Evolutionary conservation across 2,329 filamentous ascomycete genomes (phyloP).

Genomic region (Fusarium humuli): DNA sequence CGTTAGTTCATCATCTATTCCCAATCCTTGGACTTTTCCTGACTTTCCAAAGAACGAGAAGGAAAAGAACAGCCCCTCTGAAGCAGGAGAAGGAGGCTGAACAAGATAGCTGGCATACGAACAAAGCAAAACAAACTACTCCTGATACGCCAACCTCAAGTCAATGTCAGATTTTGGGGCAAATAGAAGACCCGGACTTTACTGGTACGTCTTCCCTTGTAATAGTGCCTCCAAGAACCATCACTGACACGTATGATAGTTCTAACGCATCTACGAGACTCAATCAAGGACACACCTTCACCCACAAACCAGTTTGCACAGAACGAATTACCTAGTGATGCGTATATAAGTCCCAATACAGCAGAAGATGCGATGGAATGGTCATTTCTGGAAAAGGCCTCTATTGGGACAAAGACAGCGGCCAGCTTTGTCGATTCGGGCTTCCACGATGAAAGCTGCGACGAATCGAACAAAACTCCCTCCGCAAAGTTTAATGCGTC

Average conservation of each 20-base stretch:
- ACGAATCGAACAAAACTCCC: background rate
- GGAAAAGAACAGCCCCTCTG: background rate
- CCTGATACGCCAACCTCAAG: fast-evolving
- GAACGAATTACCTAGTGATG: background rate
- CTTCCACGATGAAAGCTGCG: background rate
- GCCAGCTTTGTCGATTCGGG: background rate
- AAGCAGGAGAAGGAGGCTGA: background rate
- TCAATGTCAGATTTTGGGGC: fast-evolving
- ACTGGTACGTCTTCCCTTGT: background rate
- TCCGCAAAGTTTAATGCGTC: background rate
- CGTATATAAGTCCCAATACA: background rate
- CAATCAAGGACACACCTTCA: background rate
- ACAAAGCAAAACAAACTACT: background rate
- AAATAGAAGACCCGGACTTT: background rate
- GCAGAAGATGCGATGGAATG: background rate
- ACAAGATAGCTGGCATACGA: background rate
- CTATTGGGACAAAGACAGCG: background rate
- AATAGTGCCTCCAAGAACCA: fast-evolving
- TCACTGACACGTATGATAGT: background rate
- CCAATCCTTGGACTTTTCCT: background rate
- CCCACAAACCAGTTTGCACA: background rate
- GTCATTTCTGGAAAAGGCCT: background rate
- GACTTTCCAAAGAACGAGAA: background rate
- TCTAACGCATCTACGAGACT: background rate
- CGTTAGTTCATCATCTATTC: background rate